Conservation (phyloP, 1,284 basidiomycete species). For the Microbotryum scabiosae region DNA sequence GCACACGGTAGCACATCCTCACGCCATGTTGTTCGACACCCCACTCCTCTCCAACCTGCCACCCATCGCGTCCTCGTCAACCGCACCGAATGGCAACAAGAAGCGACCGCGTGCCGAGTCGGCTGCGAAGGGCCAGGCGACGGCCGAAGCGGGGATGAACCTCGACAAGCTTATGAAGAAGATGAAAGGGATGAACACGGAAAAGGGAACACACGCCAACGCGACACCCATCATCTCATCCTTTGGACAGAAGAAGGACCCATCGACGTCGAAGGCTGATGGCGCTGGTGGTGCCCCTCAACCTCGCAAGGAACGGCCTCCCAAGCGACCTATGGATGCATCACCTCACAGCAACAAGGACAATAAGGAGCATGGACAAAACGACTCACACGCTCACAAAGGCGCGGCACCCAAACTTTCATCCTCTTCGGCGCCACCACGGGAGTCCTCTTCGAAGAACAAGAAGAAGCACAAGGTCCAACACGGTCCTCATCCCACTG, state of each 20-base stretch:
- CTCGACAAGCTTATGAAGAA: slow-evolving; percentile 67
- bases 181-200: slow-evolving; percentile 42
- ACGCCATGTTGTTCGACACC: slow-evolving; percentile 29
- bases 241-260: no score
- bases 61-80: background rate
- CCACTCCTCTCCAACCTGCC: slow-evolving; percentile 11
- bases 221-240: no score
- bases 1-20: background rate
- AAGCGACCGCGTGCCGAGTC: slow-evolving; percentile 19
- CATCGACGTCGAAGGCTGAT: no score
- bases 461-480: slow-evolving; percentile 2
- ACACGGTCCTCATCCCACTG: background rate
- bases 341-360: no score
- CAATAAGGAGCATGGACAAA: background rate
- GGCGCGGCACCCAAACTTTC: background rate
- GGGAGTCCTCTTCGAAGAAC: background rate
- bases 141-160: slow-evolving; percentile 51
- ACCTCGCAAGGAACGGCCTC: no score
- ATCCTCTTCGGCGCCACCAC: background rate
- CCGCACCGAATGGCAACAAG: slow-evolving; percentile 1
- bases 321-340: no score
- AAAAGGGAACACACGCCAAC: no score
- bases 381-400: background rate
- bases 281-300: no score
- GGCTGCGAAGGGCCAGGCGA: background rate